Evolutionary conservation across 129 eudicot genomes (phyloP), one percentile per base, ranked within the genome.

Genomic region (Erigeron canadensis): DNA sequence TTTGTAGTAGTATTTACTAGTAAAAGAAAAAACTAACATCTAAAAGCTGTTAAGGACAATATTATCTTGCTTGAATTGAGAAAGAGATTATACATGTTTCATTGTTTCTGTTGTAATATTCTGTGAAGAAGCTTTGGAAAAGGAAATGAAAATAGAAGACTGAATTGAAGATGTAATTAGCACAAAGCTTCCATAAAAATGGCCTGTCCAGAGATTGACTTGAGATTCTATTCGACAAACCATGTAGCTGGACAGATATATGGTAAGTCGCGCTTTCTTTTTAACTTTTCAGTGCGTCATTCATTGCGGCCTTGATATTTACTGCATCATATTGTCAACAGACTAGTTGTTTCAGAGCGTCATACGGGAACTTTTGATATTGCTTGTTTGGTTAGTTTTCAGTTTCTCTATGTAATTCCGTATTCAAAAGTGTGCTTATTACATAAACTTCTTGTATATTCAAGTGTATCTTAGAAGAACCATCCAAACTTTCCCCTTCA

Each of bases 191-290:
- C 41, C n/a, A 11, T 40, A 75, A 55, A 67, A 23, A 69, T 10
- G 28, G 56, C 10, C 34, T 41, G n/a, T 23, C 62, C 37, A 17
- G 70, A 61, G 34, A 16, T 54, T 69, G 38, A 7, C 9, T 42
- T 46, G 48, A 39, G 70, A 62, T 65, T 65, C 63, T 34, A 28
- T 8, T 53, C 62, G 47, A 70, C 63, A 64, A 54, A 70, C 22
- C 39, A 11, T 40, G 51, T 17, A 18, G 64, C 19, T 19, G 37
- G 53, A 50, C 53, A 53, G 74, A 65, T 84, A 75, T 55, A 17
- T 82, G 81, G 69, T 88, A 57, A 61, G 66, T 34, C 21, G 15
- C 18, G 1, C 45, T 53, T 61, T 61, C 43, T 61, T 59, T 59
- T 23, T 10, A 10, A 59, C 6, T 28, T 10, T 61, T 61, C n/a